phyloP scores from a whole-genome alignment of 2,329 filamentous ascomycete species.

The Trichoderma pleuroti region DNA sequence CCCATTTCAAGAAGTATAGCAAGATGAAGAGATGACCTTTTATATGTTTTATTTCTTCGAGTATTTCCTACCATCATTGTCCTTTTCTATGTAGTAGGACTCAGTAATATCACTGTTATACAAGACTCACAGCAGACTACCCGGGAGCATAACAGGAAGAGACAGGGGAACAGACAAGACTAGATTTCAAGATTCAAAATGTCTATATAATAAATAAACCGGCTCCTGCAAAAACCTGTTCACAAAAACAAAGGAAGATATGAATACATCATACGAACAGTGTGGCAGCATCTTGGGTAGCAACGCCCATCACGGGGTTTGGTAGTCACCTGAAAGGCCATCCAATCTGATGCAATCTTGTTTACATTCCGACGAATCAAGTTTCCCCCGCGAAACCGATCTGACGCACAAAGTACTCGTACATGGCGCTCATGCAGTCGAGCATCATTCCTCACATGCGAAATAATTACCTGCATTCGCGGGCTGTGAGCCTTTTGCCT shows the following conservation, averaged over 20 bases:
- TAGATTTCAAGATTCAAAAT: background rate
- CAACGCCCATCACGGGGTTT: background rate
- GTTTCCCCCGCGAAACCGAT: background rate
- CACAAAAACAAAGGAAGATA: background rate
- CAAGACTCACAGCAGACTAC: background rate
- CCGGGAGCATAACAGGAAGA: background rate
- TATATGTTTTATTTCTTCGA: background rate
- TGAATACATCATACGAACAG: background rate
- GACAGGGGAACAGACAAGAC: background rate
- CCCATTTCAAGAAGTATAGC: background rate
- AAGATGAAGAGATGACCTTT: background rate
- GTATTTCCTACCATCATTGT: background rate
- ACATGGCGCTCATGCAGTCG: background rate
- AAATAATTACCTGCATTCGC: constrained; percentile 7
- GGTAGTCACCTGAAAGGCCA: background rate
- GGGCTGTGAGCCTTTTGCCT: background rate
- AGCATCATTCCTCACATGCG: constrained; percentile 9
- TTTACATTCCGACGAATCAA: background rate
- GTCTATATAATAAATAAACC: background rate
- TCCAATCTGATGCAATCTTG: background rate
- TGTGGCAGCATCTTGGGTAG: background rate
- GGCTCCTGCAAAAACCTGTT: background rate
- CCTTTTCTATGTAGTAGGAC: background rate
- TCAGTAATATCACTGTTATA: background rate
- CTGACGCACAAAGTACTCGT: background rate